Percentiles rank a stretch among this genome's conserved stretches.
These are phyloP conservation scores for Sisymbrium irio DNA, from an alignment of 345 rosid genomes.

Conservation along the genomic window DNA sequence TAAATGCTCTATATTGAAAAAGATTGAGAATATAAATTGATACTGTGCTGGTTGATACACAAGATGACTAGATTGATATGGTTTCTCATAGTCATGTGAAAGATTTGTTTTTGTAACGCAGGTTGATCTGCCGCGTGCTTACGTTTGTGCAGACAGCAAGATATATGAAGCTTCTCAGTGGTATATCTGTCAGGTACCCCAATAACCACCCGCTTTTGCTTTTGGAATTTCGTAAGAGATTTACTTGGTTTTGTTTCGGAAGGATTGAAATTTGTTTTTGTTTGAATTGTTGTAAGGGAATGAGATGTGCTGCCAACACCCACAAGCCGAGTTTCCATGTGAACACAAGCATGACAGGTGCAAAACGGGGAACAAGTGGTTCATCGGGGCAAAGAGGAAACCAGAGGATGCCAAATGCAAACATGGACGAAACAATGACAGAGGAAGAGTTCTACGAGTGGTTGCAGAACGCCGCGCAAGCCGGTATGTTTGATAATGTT, in stretches of 20 bases:
- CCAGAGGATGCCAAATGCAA: slow-evolving; percentile 46
- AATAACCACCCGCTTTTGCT: neutral
- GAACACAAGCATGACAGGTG: slow-evolving; percentile 57
- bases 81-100: slow-evolving; percentile 2
- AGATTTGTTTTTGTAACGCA: slow-evolving; percentile 36
- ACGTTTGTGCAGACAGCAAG: slow-evolving; percentile 86
- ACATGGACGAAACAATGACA: slow-evolving; percentile 80
- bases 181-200: slow-evolving; percentile 91
- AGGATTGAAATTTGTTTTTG: slow-evolving; percentile 11
- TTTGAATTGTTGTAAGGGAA: slow-evolving; percentile 59
- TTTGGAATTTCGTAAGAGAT: neutral
- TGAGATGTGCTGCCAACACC: slow-evolving; percentile 87
- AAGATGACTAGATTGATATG: neutral
- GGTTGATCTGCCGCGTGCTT: slow-evolving; percentile 84
- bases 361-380: slow-evolving; percentile 61
- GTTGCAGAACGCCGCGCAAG: slow-evolving; percentile 84
- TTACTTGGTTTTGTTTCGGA: neutral
- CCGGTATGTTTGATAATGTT: slow-evolving; percentile 65
- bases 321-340: slow-evolving; percentile 99
- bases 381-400: slow-evolving; percentile 59
- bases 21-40: neutral
- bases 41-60: neutral
- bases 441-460: slow-evolving; percentile 85
- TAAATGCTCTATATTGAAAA: neutral
- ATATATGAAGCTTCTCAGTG: slow-evolving; percentile 89